Evolutionary conservation across 345 rosid genomes (phyloP), one percentile per base, ranked within the genome.

Genomic region (Hypericum perforatum): DNA sequence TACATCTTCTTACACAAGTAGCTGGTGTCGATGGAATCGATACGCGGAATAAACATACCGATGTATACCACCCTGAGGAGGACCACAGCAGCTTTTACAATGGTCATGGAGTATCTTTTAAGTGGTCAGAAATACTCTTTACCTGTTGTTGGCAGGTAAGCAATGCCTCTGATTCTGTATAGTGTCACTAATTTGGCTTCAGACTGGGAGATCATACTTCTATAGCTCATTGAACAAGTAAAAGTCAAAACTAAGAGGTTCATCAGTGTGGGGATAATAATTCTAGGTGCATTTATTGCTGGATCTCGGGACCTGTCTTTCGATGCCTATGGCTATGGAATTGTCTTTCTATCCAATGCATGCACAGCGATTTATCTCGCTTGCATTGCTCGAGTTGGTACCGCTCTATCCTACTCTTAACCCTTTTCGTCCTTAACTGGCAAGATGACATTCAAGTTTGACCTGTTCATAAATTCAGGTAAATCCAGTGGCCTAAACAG

Each of bases 401-500:
- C 6, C 4, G 7, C 37, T 50, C 41, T 15, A 9, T 54, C 60
- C 54, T 8, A 9, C 47, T 29, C n/a, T 0, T 5, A 7, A 13
- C 13, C 12, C 11, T 22, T 1, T 56, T 9, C n/a, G n/a, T 15
- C 13, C 16, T 48, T 29, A 29, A 8, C 10, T 10, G 16, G 9
- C 32, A 15, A 8, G 9, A 51, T 39, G 6, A 13, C 45, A 38
- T 37, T 16, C 37, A 45, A 63, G 36, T 7, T 16, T 37, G 44
- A 8, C 8, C 10, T 39, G 39, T 8, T 32, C 7, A 38, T 8
- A 6, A 11, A 56, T 66, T 50, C 65, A 66, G 71, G 71, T 48
- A 66, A 56, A 66, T 59, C 65, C 11, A 66, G 62, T 51, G 65
- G 65, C 46, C 71, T 66, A 12, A 66, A 61, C 52, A 67, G 66